Evolutionary conservation across 1,284 basidiomycete genomes (phyloP).

Genomic region (Tilletia walkeri): DNA sequence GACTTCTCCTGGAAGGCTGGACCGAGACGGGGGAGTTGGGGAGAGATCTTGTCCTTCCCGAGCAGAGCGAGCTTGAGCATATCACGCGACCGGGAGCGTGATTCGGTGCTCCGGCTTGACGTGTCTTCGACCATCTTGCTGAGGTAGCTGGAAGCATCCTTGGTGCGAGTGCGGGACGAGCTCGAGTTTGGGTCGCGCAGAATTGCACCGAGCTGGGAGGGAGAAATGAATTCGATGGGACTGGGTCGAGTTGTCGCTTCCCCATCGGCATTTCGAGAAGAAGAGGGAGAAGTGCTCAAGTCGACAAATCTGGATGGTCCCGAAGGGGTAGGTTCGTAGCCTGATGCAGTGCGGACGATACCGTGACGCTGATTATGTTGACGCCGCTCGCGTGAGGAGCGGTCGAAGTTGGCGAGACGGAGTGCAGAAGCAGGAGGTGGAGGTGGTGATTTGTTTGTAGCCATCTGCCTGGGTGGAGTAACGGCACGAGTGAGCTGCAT

Average conservation of each 20-base stretch:
- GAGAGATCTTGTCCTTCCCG: too few relatives aligned
- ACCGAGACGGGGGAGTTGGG: too few relatives aligned
- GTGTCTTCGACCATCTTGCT: neutral
- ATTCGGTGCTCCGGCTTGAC: neutral
- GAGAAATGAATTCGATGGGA: slow-evolving; percentile 2
- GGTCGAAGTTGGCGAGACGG: slow-evolving; percentile 4
- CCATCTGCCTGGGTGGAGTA: neutral
- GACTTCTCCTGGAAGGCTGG: too few relatives aligned
- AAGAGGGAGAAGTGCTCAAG: neutral
- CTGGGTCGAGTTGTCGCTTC: neutral
- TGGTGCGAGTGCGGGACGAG: slow-evolving; percentile 2
- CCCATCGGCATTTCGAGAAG: neutral
- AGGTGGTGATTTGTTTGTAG: neutral
- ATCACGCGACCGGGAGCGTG: too few relatives aligned
- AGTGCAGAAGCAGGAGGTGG: slow-evolving; percentile 8
- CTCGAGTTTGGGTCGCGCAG: neutral
- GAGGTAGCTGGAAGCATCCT: slow-evolving; percentile 4
- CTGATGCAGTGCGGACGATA: neutral
- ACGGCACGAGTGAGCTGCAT: neutral
- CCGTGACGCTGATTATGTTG: neutral
- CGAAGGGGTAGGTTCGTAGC: neutral
- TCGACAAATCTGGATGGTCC: neutral
- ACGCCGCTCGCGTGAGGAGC: neutral
- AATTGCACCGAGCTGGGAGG: neutral
- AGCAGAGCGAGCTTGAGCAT: too few relatives aligned